phyloP scores from a whole-genome alignment of 2,329 filamentous ascomycete species.

The Cadophora luteo-olivacea region DNA sequence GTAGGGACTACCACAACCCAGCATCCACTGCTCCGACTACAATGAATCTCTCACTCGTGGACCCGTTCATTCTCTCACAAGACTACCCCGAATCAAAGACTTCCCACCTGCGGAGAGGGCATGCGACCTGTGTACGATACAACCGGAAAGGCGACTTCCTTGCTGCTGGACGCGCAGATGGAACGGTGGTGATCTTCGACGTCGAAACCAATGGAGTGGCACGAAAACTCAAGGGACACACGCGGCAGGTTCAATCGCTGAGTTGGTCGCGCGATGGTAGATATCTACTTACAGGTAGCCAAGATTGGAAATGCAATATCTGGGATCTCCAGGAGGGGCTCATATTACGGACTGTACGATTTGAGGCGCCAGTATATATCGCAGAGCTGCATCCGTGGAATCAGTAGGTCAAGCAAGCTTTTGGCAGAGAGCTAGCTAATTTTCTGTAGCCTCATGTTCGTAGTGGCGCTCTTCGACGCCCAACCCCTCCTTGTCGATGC shows the following conservation, averaged over 20 bases:
- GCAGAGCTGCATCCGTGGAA: constrained; percentile 93
- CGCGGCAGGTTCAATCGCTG: constrained; percentile 89
- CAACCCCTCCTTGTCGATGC: constrained; percentile 88
- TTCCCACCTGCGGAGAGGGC: constrained; percentile 78
- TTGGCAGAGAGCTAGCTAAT: neutral
- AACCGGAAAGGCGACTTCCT: constrained; percentile 94
- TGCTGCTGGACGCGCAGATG: constrained; percentile 91
- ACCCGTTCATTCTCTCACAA: constrained; percentile 73
- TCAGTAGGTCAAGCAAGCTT: constrained; percentile 61
- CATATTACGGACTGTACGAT: constrained; percentile 81
- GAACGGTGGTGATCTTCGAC: constrained; percentile 94
- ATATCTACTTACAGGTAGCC: constrained; percentile 89
- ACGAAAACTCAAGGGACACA: constrained; percentile 91
- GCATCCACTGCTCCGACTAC: neutral
- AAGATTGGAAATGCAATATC: constrained; percentile 95
- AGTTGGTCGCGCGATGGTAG: constrained; percentile 94
- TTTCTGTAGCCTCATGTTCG: constrained; percentile 73
- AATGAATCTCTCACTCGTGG: constrained; percentile 76
- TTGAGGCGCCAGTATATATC: constrained; percentile 93
- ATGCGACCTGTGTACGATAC: constrained; percentile 78
- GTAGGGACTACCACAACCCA: neutral
- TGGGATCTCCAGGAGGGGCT: constrained; percentile 85
- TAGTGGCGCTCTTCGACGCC: constrained; percentile 92
- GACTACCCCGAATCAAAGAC: constrained; percentile 93
- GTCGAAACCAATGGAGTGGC: constrained; percentile 97